phyloP scores from a whole-genome alignment of 768 basidiomycete genomes.

The Suillus tomentosus region DNA sequence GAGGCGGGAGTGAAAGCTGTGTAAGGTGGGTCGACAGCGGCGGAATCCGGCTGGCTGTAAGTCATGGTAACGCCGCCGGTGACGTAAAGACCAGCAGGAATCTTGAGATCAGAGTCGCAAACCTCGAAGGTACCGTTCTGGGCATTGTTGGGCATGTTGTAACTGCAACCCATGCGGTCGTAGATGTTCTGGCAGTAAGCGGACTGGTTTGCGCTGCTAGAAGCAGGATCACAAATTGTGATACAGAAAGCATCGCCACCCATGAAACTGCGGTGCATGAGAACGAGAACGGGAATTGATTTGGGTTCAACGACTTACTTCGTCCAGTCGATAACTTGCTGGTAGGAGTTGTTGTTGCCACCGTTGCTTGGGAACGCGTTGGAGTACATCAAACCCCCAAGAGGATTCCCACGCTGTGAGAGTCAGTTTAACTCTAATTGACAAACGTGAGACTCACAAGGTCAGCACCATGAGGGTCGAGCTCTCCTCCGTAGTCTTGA shows the following conservation, averaged over 20 bases:
- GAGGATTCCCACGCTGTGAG: slow-evolving; percentile 72
- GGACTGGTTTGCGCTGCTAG: slow-evolving; percentile 39
- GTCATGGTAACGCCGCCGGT: slow-evolving; percentile 43
- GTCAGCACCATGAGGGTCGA: slow-evolving; percentile 78
- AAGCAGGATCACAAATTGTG: slow-evolving; percentile 66
- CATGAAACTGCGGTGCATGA: slow-evolving; percentile 58
- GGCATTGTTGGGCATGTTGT: slow-evolving; percentile 72
- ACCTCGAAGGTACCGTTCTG: slow-evolving; percentile 59
- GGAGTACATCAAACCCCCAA: slow-evolving; percentile 72
- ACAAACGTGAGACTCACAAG: slow-evolving; percentile 28
- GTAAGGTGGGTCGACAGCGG: slow-evolving; percentile 41
- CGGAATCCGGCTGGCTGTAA: slow-evolving; percentile 43
- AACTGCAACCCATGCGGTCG: slow-evolving; percentile 71
- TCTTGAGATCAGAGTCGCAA: slow-evolving; percentile 67
- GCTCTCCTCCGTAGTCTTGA: slow-evolving; percentile 72
- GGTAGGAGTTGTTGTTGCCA: slow-evolving; percentile 41
- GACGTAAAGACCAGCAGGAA: slow-evolving; percentile 56
- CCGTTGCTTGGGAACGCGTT: slow-evolving; percentile 48
- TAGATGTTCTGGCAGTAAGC: slow-evolving; percentile 69
- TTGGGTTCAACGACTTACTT: slow-evolving; percentile 39
- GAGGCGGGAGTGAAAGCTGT: slow-evolving; percentile 41
- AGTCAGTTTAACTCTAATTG: slow-evolving; percentile 18
- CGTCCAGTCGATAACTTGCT: slow-evolving; percentile 69
- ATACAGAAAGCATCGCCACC: slow-evolving; percentile 66
- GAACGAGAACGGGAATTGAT: not conserved